Base-by-base conservation (phyloP, 768 basidiomycete genomes). In the Termitomyces sp. region DNA sequence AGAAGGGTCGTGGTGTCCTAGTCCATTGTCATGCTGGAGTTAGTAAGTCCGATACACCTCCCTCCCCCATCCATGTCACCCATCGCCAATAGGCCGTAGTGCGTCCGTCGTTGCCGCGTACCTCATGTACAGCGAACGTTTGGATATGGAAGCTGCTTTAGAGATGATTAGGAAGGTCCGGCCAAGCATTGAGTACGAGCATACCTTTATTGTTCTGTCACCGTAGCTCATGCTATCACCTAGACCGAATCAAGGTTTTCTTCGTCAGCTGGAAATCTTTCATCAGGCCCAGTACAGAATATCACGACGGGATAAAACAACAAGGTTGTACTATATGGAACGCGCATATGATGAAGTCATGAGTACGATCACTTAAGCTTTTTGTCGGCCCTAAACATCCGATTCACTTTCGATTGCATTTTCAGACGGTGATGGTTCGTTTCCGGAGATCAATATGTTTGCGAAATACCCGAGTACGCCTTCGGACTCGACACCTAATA, bases 21-120 rank as follows among this genome's bases (percentile, higher is more conserved):
- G 90, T 97, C 0, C 95, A 97, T 71, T 96, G 95, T 68, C 88
- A 91, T 58, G 93, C 91, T 24, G 95, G 95, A 27, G 79, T 93
- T 72, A 93, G 91, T 92, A 72, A 69, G 89, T 81, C 4, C 13
- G 30, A 54, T 18, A 20, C 18, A 5, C 34, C 37, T 44, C 20
- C 36, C 46, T 4, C 4, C 22, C 18, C 53, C 49, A 27, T 24
- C 4, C 24, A 24, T 49, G 16, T 42, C 62, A 48, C 33, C 34
- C 6, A 48, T 53, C 55, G 15, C 39, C 47, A 51, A 62, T 61
- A 93, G 90, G 90, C 66, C 84, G 95, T 24, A 94, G 92, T 63
- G 86, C 88, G 7, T 89, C 91, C 2, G 86, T 96, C 49, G 88
- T 90, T 7, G 87, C 92, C 2, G 95, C 94, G 4, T 97, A 93